Percentiles rank a stretch among this genome's conserved stretches.
Conservation (phyloP, 2,329 filamentous ascomycete genomes). For the Aureobasidium zeae region DNA sequence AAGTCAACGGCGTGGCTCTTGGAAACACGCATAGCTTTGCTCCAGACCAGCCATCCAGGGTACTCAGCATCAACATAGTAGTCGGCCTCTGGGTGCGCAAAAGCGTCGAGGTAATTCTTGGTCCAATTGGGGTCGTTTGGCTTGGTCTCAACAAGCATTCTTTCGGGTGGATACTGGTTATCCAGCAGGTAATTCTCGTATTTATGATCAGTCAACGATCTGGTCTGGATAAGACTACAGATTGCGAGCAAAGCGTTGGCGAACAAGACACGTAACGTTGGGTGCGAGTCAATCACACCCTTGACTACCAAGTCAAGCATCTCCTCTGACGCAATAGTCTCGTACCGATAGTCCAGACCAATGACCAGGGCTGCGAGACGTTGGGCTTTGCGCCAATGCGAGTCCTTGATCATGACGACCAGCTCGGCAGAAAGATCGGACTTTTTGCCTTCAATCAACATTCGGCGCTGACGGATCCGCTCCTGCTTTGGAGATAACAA, state of each 20-base stretch:
- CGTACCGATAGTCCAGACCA: slow-evolving; percentile 84
- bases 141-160: slow-evolving; percentile 62
- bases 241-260: slow-evolving; percentile 64
- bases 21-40: slow-evolving; percentile 73
- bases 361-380: slow-evolving; percentile 84
- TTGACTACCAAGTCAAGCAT: slow-evolving; percentile 75
- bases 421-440: slow-evolving; percentile 70
- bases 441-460: slow-evolving; percentile 76
- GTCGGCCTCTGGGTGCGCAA: slow-evolving; percentile 66
- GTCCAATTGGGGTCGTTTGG: slow-evolving; percentile 74
- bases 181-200: slow-evolving; percentile 81
- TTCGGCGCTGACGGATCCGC: slow-evolving; percentile 65
- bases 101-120: slow-evolving; percentile 63
- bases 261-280: slow-evolving; percentile 72
- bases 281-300: slow-evolving; percentile 84
- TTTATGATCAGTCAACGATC: slow-evolving; percentile 75
- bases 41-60: slow-evolving; percentile 95
- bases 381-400: slow-evolving; percentile 94
- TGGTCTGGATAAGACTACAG: slow-evolving; percentile 79
- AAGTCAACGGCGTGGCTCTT: slow-evolving; percentile 60
- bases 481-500: slow-evolving; percentile 58
- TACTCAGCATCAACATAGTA: slow-evolving; percentile 90
- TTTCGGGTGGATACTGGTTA: slow-evolving; percentile 67
- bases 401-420: slow-evolving; percentile 62
- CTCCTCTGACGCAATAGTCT: slow-evolving; percentile 69